Evolutionary conservation across 1,139 yeast species (phyloP).

Genomic region (Waltiozyma solani): DNA sequence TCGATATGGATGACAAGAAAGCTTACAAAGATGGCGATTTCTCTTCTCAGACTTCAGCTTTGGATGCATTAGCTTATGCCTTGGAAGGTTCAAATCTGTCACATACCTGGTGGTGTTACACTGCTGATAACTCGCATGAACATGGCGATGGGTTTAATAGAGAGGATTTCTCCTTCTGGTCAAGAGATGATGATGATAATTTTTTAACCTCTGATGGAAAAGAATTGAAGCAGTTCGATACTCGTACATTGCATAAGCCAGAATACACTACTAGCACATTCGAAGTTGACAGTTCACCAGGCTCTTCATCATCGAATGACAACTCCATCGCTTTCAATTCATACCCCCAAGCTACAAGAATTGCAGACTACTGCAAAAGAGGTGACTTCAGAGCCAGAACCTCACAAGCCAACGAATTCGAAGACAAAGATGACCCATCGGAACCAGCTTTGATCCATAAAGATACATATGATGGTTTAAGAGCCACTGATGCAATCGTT

Average conservation of each 20-base stretch:
- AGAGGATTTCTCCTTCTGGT: constrained; percentile 87
- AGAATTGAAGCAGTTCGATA: not conserved
- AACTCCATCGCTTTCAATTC: not conserved
- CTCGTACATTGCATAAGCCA: not conserved
- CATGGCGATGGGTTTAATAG: constrained; percentile 93
- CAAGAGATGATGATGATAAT: constrained; percentile 41
- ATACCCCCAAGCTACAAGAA: not conserved
- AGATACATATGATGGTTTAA: constrained; percentile 38
- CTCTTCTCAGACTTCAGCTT: constrained; percentile 64
- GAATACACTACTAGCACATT: not conserved
- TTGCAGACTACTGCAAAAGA: not conserved
- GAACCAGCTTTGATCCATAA: not conserved
- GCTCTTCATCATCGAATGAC: not conserved
- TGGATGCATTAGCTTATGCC: constrained; percentile 76
- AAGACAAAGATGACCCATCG: not conserved
- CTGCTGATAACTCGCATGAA: constrained; percentile 57
- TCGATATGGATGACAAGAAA: constrained; percentile 75
- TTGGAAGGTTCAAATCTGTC: constrained; percentile 63
- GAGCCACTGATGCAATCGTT: constrained; percentile 62
- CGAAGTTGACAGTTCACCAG: not conserved
- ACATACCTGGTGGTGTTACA: constrained; percentile 83
- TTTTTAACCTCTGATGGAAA: no score
- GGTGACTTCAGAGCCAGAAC: not conserved
- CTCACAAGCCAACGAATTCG: not conserved
- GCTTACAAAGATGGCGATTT: constrained; percentile 60